phyloP scores from a whole-genome alignment of 768 basidiomycete species.

The Lactifluus pinguis region DNA sequence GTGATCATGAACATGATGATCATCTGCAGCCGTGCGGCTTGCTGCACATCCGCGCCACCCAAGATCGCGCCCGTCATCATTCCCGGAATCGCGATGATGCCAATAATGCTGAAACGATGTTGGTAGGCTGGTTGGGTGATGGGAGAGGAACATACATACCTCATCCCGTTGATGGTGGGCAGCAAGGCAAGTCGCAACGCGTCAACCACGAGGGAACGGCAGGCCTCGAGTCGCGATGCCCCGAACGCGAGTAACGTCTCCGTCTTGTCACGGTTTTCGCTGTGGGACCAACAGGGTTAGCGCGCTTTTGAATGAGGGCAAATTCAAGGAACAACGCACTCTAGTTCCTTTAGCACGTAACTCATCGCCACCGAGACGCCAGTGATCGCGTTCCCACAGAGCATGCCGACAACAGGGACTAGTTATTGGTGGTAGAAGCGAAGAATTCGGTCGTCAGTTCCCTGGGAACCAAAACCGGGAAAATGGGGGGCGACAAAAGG shows the following conservation, averaged over 20 bases:
- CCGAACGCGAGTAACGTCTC: slow-evolving; percentile 84
- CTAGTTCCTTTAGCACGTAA: slow-evolving; percentile 66
- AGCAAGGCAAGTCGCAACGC: slow-evolving; percentile 73
- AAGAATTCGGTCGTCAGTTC: neutral
- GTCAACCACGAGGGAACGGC: slow-evolving; percentile 66
- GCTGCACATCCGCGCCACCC: slow-evolving; percentile 75
- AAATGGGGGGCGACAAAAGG: slow-evolving; percentile 1
- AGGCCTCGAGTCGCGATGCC: slow-evolving; percentile 76
- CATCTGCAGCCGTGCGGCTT: slow-evolving; percentile 83
- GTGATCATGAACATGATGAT: slow-evolving; percentile 94
- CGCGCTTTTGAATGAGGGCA: neutral
- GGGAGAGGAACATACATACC: slow-evolving; percentile 29
- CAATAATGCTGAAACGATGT: slow-evolving; percentile 44
- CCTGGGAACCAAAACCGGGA: neutral
- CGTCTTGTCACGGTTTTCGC: slow-evolving; percentile 77
- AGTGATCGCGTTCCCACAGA: slow-evolving; percentile 72
- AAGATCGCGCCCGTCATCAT: slow-evolving; percentile 93
- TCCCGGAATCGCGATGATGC: slow-evolving; percentile 73
- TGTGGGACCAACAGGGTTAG: slow-evolving; percentile 21
- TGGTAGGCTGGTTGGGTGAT: neutral
- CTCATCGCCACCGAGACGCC: slow-evolving; percentile 63
- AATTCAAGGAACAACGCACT: slow-evolving; percentile 34
- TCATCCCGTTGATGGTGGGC: slow-evolving; percentile 83
- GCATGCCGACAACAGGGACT: slow-evolving; percentile 85
- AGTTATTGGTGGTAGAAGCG: no score